These are phyloP conservation scores for Exsudoporus floridanus DNA, from an alignment of 1,284 basidiomycete genomes.

Conservation along the genomic window DNA sequence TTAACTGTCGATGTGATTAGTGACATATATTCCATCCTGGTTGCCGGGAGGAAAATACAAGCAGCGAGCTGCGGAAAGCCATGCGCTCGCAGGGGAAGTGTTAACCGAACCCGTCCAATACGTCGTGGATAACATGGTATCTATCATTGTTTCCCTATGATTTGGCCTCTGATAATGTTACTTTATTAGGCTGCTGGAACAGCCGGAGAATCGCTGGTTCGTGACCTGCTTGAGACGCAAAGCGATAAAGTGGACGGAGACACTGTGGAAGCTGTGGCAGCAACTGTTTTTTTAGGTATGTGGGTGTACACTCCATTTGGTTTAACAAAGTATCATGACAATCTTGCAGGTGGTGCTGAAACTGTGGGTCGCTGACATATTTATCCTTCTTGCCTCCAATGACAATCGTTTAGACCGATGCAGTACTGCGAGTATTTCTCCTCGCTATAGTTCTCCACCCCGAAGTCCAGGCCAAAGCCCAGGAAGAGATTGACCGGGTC, in stretches of 20 bases:
- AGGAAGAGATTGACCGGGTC: constrained; percentile 30
- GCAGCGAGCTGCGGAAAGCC: constrained; percentile 26
- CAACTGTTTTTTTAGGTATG: constrained; percentile 29
- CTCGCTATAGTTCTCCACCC: constrained; percentile 36
- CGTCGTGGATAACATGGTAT: constrained; percentile 36
- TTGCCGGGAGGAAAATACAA: constrained; percentile 38
- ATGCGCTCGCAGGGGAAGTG: constrained; percentile 29
- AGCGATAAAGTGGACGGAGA: constrained; percentile 5
- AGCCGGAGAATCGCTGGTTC: constrained; percentile 25
- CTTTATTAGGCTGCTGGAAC: constrained; percentile 19
- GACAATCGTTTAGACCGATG: constrained; percentile 15
- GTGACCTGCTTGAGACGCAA: constrained; percentile 13
- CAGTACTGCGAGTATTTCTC: constrained; percentile 21
- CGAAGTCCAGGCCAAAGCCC: constrained; percentile 26
- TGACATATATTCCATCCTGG: constrained; percentile 38
- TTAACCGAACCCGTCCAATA: constrained; percentile 32
- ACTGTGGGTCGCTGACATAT: constrained; percentile 29
- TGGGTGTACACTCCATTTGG: neutral
- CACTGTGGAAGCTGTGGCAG: constrained; percentile 25
- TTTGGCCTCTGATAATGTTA: neutral
- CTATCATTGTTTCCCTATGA: neutral
- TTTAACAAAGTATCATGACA: neutral
- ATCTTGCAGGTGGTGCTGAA: constrained; percentile 28
- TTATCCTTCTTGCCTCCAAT: too few relatives aligned
- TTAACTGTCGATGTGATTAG: constrained; percentile 20